Evolutionary conservation across 2,329 filamentous ascomycete genomes (phyloP).

Genomic region (Penicillium sp.): DNA sequence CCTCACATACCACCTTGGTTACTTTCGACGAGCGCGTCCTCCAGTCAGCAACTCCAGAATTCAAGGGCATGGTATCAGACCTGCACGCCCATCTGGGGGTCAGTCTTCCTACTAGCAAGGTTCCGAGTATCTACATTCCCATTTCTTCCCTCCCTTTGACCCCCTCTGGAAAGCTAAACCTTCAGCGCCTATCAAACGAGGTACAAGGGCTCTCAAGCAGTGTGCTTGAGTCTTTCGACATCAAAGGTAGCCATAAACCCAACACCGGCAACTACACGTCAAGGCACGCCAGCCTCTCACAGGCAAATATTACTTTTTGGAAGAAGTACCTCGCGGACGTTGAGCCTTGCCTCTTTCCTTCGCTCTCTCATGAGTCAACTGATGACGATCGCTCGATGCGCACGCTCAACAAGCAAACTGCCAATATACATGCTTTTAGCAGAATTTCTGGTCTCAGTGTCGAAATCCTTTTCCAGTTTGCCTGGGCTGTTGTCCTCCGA

Average conservation of each 20-base stretch:
- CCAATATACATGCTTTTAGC: constrained; percentile 27
- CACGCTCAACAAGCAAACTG: constrained; percentile 22
- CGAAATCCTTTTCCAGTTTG: constrained; percentile 38
- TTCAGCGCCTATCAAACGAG: constrained; percentile 18
- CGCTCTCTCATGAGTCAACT: constrained; percentile 16
- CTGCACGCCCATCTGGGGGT: constrained; percentile 25
- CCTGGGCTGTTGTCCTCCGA: constrained; percentile 47
- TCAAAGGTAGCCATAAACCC: constrained; percentile 19
- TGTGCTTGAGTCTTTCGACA: constrained; percentile 16
- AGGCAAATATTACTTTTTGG: constrained; percentile 46
- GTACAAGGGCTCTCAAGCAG: constrained; percentile 12
- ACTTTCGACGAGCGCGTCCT: constrained; percentile 10
- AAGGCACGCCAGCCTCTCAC: constrained; percentile 17
- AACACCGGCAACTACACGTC: constrained; percentile 13
- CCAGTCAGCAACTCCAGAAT: constrained; percentile 10
- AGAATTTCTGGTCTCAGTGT: constrained; percentile 20
- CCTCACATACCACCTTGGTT: neutral
- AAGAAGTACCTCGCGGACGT: constrained; percentile 45
- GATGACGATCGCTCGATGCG: constrained; percentile 10
- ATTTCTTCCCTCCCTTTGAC: constrained; percentile 35
- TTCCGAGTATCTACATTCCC: constrained; percentile 38
- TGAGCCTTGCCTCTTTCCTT: constrained; percentile 50
- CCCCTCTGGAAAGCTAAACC: constrained; percentile 36
- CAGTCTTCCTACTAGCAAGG: constrained; percentile 33
- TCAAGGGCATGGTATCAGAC: constrained; percentile 14